Percentiles rank a stretch among this genome's conserved stretches.
phyloP scores from a whole-genome alignment of 257 asterid genomes.

The Ajuga chamaepitys region DNA sequence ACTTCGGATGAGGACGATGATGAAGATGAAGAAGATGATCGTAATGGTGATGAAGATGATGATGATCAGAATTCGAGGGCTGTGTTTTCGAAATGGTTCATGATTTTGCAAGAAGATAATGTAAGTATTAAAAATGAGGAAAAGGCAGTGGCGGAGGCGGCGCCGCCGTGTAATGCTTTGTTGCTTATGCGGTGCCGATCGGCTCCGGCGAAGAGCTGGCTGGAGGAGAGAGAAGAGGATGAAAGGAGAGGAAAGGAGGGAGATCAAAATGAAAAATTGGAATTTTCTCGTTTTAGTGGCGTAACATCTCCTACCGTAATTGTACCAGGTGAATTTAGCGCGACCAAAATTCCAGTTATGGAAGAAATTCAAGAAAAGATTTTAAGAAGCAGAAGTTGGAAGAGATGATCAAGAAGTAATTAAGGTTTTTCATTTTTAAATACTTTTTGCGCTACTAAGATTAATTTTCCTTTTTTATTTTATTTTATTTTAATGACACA shows the following conservation, averaged over 20 bases:
- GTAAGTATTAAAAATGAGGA: not conserved
- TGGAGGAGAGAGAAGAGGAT: slow-evolving; percentile 33
- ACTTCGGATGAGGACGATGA: slow-evolving; percentile 66
- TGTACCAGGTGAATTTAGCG: slow-evolving; percentile 49
- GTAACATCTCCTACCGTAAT: not conserved
- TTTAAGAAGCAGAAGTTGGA: slow-evolving; percentile 67
- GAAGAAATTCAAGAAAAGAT: slow-evolving; percentile 52
- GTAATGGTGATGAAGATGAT: not conserved
- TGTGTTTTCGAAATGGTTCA: slow-evolving; percentile 79
- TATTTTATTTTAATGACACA: not conserved
- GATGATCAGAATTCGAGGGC: slow-evolving; percentile 22
- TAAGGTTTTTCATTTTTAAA: not conserved
- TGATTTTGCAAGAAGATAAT: slow-evolving; percentile 53
- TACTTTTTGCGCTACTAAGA: too few relatives aligned
- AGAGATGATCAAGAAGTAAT: slow-evolving; percentile 38
- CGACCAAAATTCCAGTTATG: slow-evolving; percentile 54
- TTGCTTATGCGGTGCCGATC: slow-evolving; percentile 85
- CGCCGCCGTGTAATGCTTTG: slow-evolving; percentile 63
- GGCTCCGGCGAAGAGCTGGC: slow-evolving; percentile 81
- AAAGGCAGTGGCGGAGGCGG: not conserved
- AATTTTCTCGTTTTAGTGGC: too few relatives aligned
- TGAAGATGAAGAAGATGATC: slow-evolving; percentile 22
- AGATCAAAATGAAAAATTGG: not conserved
- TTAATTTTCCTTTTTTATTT: not conserved
- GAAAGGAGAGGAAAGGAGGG: slow-evolving; percentile 4